phyloP scores from a whole-genome alignment of 83 land plant species.

The Picea engelmannii region DNA sequence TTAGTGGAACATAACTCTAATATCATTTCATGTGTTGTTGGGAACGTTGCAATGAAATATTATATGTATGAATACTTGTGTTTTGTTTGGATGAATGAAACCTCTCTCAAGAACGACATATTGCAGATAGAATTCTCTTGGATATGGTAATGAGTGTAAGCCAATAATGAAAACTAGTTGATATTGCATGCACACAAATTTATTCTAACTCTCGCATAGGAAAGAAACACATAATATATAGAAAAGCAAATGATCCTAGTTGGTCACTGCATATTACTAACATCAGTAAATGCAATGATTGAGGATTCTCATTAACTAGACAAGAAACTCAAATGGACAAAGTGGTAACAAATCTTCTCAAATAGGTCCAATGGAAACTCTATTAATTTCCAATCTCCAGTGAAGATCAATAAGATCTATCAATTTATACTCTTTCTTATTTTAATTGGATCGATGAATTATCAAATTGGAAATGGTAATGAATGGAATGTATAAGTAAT shows the following conservation, averaged over 20 bases:
- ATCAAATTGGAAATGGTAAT: not conserved
- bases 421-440: not conserved
- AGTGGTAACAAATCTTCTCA: constrained; percentile 7
- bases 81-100: no score
- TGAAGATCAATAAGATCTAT: constrained; percentile 17
- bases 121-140: no score
- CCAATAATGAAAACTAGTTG: no score
- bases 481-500: not conserved
- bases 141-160: no score
- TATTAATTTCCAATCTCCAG: not conserved
- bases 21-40: no score
- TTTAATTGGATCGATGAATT: not conserved
- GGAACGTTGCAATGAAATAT: no score
- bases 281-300: not conserved
- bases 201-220: constrained; percentile 8
- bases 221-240: constrained; percentile 1
- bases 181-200: not conserved
- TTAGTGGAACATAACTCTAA: no score
- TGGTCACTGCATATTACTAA: constrained; percentile 16
- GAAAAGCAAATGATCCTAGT: constrained; percentile 12
- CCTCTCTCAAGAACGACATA: no score
- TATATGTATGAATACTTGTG: no score
- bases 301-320: not conserved
- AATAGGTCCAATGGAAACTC: not conserved
- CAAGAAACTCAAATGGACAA: not conserved